Evolutionary conservation across 2,329 filamentous ascomycete species (phyloP), one percentile per base, ranked within the genome.

Genomic region (Cladosporium phlei): DNA sequence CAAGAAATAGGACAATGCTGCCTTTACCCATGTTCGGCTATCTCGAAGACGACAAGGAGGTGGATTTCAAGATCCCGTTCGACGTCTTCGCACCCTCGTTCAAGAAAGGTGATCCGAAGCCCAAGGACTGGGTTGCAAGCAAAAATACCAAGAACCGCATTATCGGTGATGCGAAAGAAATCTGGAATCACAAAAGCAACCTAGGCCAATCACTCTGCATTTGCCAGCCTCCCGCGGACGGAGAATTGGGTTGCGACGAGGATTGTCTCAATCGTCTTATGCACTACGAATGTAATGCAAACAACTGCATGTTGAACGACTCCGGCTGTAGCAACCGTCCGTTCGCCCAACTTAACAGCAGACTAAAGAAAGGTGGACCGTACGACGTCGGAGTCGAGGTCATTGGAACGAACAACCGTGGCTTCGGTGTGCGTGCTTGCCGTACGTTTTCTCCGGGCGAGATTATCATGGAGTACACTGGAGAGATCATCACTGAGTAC

Each of bases 401-500:
- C 30, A 82, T 95, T 68, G 90, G 95, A 71, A 97, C 93, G 1
- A 69, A 74, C 16, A 86, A 95, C 67, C 83, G 90, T 49, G 93
- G 93, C 21, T 90, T 91, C 64, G 93, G 93, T 43, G 88, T 98
- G 39, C 85, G 93, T 51, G 88, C 86, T 63, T 95, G 91, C 68
- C 82, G 93, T 37, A 85, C 82, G 51, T 98, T 97, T 65, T 76
- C 83, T 48, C 80, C 90, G 1, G 83, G 91, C 59, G 89, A 97
- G 69, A 95, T 98, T 64, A 97, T 98, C 62, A 91, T 97, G 70
- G 93, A 98, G 63, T 98, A 98, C 63, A 91, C 90, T 0, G 93
- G 93, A 30, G 93, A 98, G 68, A 96, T 98, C 57, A 95, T 98
- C 61, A 96, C 89, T 0, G 88, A 95, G 62, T 83, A 84, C 22